Base-by-base conservation (phyloP, 2,329 filamentous ascomycete species). In the Fusarium sp. region DNA sequence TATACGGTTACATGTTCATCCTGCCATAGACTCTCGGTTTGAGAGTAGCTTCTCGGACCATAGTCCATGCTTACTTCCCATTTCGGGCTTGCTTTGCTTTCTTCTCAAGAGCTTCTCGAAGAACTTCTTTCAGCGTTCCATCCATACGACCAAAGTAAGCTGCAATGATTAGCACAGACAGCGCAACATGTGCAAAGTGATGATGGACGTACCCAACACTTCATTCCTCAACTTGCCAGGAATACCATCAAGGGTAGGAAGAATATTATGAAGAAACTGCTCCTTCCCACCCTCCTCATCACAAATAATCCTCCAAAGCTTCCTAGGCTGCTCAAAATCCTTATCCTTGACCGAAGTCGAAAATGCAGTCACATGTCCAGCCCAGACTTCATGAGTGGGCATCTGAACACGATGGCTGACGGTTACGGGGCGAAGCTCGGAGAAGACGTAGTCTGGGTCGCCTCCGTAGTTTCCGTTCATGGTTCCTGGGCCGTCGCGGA, bases 341-440 rank as follows among this genome's bases (percentile, higher is more conserved):
- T 73, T 66, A 6, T 74, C 72, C 0, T n/a, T 60, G 5, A 74
- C 10, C 0, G 57, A 59, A 0, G 73, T 76, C 14, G 69, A 58
- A 40, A 75, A 78, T 0, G 74, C 46, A 0, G 57, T 63, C 3
- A 78, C 77, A 24, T 73, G 60, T 2, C 76, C 77, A 16, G 55
- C 33, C 63, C 66, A 79, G 5, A 55, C 49, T 44, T 78, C 77
- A n/a, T 77, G 77, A 0, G 65, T 73, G 9, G 76, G 75, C 29
- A 77, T 59, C 22, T 70, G 67, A 0, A 77, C 67, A 0, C 74
- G 64, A 6, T 75, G 76, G 29, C 70, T 72, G 31, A 55, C 76
- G 85, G 6, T 89, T 79, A 70, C 89, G 84, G 66, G 85, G 75
- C 9, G 84, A 84, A 78, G 63, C 36, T 71, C 40, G 0, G 76